Evolutionary conservation across 2,329 filamentous ascomycete genomes (phyloP).

Genomic region (Pseudogymnoascus sp.): DNA sequence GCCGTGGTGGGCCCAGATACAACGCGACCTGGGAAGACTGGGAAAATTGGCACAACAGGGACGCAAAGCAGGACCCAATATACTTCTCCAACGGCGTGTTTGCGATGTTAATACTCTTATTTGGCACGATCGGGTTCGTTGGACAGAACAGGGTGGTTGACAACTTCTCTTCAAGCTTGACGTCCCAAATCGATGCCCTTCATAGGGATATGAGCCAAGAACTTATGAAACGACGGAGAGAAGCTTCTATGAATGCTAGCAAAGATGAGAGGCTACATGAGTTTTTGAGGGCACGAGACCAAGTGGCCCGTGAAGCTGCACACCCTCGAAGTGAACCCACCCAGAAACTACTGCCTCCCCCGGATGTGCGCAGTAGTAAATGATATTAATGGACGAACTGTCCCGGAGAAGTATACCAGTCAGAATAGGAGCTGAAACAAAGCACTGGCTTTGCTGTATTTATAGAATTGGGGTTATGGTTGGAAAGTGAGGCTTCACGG

Average conservation of each 20-base stretch:
- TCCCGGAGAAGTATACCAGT: not conserved
- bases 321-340: not conserved
- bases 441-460: not conserved
- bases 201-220: slow-evolving; percentile 60
- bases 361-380: not conserved
- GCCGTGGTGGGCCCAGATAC: slow-evolving; percentile 39
- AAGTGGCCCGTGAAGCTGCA: not conserved
- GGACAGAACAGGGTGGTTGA: slow-evolving; percentile 65
- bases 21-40: slow-evolving; percentile 99
- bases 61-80: slow-evolving; percentile 45
- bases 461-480: not conserved
- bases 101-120: slow-evolving; percentile 59
- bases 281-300: slow-evolving; percentile 68
- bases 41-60: slow-evolving; percentile 66
- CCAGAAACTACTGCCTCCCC: slow-evolving; percentile 6
- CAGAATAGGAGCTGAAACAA: not conserved
- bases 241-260: slow-evolving; percentile 43
- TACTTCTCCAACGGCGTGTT: slow-evolving; percentile 78
- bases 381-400: not conserved
- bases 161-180: slow-evolving; percentile 50
- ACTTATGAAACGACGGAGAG: slow-evolving; percentile 46
- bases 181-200: slow-evolving; percentile 59
- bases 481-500: not conserved
- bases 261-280: slow-evolving; percentile 63
- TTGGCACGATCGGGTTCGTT: slow-evolving; percentile 62